Base-by-base conservation (phyloP, 768 basidiomycete genomes). In the Paxillus involutus region DNA sequence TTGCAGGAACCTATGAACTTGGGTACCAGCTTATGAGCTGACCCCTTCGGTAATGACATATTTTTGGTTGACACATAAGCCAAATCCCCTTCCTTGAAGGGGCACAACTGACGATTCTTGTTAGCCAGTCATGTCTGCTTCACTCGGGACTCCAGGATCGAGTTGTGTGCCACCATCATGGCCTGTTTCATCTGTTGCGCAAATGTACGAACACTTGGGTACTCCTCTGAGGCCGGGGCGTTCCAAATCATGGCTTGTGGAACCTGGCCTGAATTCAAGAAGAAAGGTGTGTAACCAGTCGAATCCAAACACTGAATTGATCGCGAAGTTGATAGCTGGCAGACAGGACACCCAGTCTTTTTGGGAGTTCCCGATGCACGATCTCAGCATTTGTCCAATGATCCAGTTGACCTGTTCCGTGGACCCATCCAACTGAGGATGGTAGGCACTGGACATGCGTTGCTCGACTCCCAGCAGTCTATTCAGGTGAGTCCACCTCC, bases 1-100 rank as follows among this genome's bases (percentile, higher is more conserved):
- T 45, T 51, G 41, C 66, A 73, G 0, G 73, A 73, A 4, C 73
- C 73, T 14, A 75, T 65, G 44, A 60, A 76, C 32, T 70, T 71
- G 0, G 74, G 75, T 6, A 65, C 58, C 0, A 76, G 55, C 47
- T 76, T 76, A 0, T 61, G 40, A 2, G 68, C 61, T 11, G 59
- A 6, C 2, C 58, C 55, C 51, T 70, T 72, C 0, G 71, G 72
- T 8, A 72, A 46, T 0, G 50, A 41, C 19, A 70, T 55, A 47
- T 71, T 69, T 47, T 66, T 62, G 2, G 61, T 64, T 3, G 63
- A 61, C 10, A 69, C 36, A 43, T 66, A 73, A 2, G 66, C 60
- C 7, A 67, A 53, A 47, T 74, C 73, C n/a, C n/a, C n/a, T n/a
- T n/a, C n/a, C n/a, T n/a, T n/a, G n/a, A 71, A 66, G 0, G 61